phyloP scores from a whole-genome alignment of 1,139 yeast genomes.

The Kodamaea arcana region DNA sequence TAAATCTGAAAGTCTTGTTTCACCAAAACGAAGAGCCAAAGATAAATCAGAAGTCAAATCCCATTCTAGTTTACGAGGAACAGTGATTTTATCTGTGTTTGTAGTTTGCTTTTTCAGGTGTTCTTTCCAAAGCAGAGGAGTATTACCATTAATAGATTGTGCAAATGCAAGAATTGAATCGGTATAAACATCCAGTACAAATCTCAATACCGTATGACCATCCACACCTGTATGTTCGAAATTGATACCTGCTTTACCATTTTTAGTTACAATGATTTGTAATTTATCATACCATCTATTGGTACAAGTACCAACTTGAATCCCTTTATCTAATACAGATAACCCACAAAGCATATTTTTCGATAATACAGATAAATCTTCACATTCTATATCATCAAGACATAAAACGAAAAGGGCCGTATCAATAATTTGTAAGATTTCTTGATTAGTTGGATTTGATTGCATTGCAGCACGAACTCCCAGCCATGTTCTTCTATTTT shows the following conservation, averaged over 20 bases:
- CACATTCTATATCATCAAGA: conserved; percentile 70
- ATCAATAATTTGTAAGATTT: conserved; percentile 71
- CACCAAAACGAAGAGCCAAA: conserved; percentile 82
- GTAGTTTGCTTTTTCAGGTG: conserved; percentile 30
- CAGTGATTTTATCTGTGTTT: conserved; percentile 34
- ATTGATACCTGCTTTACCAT: conserved; percentile 90
- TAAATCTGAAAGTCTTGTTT: conserved; percentile 80
- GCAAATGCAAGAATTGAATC: conserved; percentile 88
- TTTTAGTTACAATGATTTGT: conserved; percentile 83
- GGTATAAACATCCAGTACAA: conserved; percentile 86
- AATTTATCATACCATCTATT: conserved; percentile 94
- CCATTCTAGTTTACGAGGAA: conserved; percentile 91
- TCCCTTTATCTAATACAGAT: conserved; percentile 73
- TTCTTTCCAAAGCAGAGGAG: conserved; percentile 75
- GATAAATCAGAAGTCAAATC: conserved; percentile 72
- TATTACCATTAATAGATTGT: conserved; percentile 70
- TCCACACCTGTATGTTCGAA: conserved; percentile 96
- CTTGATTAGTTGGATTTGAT: conserved; percentile 51
- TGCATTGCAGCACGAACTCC: conserved; percentile 52
- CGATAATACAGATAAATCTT: conserved; percentile 63
- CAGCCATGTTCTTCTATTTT: conserved; percentile 84
- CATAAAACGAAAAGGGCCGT: conserved; percentile 79
- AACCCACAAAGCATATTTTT: conserved; percentile 86
- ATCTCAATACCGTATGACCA: conserved; percentile 87
- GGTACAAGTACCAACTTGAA: conserved; percentile 90